Base-by-base conservation (phyloP, 805 yeast genomes). In the Metschnikowia cubensis region DNA sequence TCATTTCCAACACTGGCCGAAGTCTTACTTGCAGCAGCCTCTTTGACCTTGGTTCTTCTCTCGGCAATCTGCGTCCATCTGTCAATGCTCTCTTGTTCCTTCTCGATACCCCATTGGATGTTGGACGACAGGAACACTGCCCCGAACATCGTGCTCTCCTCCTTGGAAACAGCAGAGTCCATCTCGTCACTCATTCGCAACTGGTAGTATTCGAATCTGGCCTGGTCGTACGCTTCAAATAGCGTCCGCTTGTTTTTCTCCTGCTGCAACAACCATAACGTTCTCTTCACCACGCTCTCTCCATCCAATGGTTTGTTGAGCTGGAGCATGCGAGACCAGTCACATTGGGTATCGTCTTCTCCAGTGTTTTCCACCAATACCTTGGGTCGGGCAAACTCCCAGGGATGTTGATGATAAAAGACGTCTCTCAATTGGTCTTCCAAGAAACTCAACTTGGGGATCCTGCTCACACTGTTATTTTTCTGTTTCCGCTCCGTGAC, bases 321-420 rank as follows among this genome's bases (percentile, higher is more conserved):
- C 67, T 94, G 98, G 57, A 79, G 78, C 66, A 94, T 79, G 45
- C 75, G 75, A 42, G 84, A 76, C 98, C 99, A 94, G 66, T 94
- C 89, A 55, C 75, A 70, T 50, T 75, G 74, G 6, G 65, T 61
- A 37, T 67, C 60, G 42, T 86, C 89, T 40, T 77, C 73, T 6
- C 87, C 88, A 35, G 77, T 75, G 60, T 83, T 87, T 67, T 94
- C 99, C 42, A 90, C 77, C 57, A 94, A 70, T 29, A 82, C 76
- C 64, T 87, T 88, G 13, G 98, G 97, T 58, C 96, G 80, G 1
- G 98, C 89, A 48, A 91, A 74, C 69, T 94, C 99, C 99, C 99
- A 94, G 6, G 99, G 99, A 69, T 94, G 99, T 65, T 91, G 97
- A 51, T 83, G 82, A 68, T 85, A 92, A 63, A 94, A 94, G 21